Evolutionary conservation across 1,284 basidiomycete genomes (phyloP).

Genomic region (Cerioporus squamosus): DNA sequence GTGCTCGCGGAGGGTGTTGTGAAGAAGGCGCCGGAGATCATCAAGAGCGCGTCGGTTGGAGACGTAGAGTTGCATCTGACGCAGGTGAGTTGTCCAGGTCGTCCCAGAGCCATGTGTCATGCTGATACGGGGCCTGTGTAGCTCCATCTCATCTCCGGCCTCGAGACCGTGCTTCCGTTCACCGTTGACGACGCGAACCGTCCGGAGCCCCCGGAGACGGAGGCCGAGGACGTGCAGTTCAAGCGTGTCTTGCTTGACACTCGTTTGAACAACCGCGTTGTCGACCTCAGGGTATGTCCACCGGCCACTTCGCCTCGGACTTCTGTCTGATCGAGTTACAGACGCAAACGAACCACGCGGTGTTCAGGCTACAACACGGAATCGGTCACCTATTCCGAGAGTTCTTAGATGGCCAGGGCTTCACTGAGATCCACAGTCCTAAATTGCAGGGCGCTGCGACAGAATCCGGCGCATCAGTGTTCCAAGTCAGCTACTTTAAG

Average conservation of each 20-base stretch:
- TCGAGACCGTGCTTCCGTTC: constrained; percentile 86
- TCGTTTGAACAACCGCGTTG: constrained; percentile 92
- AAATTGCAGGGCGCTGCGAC: constrained; percentile 98
- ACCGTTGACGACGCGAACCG: constrained; percentile 92
- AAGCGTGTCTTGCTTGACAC: constrained; percentile 88
- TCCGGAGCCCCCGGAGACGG: constrained; percentile 78
- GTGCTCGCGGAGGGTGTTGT: constrained; percentile 88
- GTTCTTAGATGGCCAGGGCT: constrained; percentile 77
- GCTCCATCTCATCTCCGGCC: constrained; percentile 82
- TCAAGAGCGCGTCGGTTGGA: constrained; percentile 90
- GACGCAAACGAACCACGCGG: constrained; percentile 96
- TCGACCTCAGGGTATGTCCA: constrained; percentile 84
- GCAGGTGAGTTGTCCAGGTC: constrained; percentile 57
- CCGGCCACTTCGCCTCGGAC: not conserved
- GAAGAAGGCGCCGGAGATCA: constrained; percentile 82
- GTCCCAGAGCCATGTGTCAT: too few species aligned
- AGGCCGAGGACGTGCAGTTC: constrained; percentile 63
- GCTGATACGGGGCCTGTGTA: constrained; percentile 34
- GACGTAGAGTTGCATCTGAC: constrained; percentile 89
- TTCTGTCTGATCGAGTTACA: constrained; percentile 35
- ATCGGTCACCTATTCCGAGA: constrained; percentile 91
- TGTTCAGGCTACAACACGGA: constrained; percentile 91
- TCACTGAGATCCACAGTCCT: constrained; percentile 96
- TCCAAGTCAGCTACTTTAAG: constrained; percentile 99
- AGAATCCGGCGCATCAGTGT: constrained; percentile 95